Evolutionary conservation across 768 basidiomycete species (phyloP).

Genomic region (Lanmaoa rubissima): DNA sequence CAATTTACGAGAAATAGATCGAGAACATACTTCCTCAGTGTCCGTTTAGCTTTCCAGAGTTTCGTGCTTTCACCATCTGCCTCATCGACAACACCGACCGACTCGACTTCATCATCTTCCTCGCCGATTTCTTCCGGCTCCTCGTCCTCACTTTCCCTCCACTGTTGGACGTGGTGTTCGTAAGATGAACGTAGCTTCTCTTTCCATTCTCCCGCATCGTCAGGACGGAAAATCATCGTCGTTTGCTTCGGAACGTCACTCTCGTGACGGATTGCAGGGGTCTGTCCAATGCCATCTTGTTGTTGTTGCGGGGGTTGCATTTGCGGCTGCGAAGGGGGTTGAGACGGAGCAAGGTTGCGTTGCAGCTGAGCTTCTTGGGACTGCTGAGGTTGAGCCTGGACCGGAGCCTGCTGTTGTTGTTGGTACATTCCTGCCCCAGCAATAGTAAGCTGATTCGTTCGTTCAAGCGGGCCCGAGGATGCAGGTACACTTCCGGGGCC

Average conservation of each 20-base stretch:
- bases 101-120: slow-evolving; percentile 65
- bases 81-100: slow-evolving; percentile 50
- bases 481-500: slow-evolving; percentile 51
- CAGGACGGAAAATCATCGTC: slow-evolving; percentile 87
- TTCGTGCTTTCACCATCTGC: slow-evolving; percentile 69
- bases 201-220: slow-evolving; percentile 84
- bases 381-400: slow-evolving; percentile 28
- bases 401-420: slow-evolving; percentile 33
- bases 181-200: slow-evolving; percentile 70
- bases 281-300: slow-evolving; percentile 17
- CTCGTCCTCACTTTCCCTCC: slow-evolving; percentile 48
- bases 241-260: slow-evolving; percentile 26
- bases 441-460: slow-evolving; percentile 39
- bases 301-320: slow-evolving; percentile 20
- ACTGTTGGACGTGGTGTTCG: slow-evolving; percentile 40
- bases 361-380: slow-evolving; percentile 32
- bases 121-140: slow-evolving; percentile 70
- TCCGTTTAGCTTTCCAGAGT: slow-evolving; percentile 84
- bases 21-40: slow-evolving; percentile 77
- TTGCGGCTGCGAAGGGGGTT: slow-evolving; percentile 35
- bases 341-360: slow-evolving; percentile 19
- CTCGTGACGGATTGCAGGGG: slow-evolving; percentile 13
- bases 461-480: slow-evolving; percentile 51
- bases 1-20: not conserved
- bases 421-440: slow-evolving; percentile 40